A percentile compares a stretch with the other conserved stretches of the same genome.
phyloP scores from a whole-genome alignment of 2,329 filamentous ascomycete genomes.

The Calonectria honghensis region DNA sequence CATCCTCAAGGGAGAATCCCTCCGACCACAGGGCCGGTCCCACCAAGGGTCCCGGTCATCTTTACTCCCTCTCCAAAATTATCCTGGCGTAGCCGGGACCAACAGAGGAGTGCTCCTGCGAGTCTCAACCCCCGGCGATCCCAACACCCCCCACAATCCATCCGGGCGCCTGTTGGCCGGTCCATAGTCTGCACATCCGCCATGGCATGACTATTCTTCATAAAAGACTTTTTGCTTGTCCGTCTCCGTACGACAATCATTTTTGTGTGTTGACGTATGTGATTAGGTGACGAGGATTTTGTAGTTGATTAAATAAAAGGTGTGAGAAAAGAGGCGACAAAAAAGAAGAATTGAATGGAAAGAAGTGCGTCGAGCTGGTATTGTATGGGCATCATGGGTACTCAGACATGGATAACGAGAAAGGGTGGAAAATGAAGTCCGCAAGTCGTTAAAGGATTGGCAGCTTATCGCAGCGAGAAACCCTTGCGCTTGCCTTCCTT shows the following conservation, averaged over 20 bases:
- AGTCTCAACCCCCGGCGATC: slow-evolving; percentile 38
- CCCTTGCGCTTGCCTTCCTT: slow-evolving; percentile 99
- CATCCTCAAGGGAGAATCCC: slow-evolving; percentile 41
- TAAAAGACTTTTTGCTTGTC: slow-evolving; percentile 60
- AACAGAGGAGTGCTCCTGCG: slow-evolving; percentile 40
- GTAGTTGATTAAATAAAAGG: slow-evolving; percentile 64
- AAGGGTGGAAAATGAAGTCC: slow-evolving; percentile 51
- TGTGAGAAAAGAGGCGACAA: slow-evolving; percentile 60
- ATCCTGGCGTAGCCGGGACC: slow-evolving; percentile 37
- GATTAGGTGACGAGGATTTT: slow-evolving; percentile 62
- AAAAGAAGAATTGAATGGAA: slow-evolving; percentile 67
- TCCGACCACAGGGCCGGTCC: slow-evolving; percentile 43
- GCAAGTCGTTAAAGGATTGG: slow-evolving; percentile 49
- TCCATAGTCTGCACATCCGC: slow-evolving; percentile 59
- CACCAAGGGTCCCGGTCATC: slow-evolving; percentile 46
- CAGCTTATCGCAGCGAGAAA: slow-evolving; percentile 93
- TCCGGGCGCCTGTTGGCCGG: slow-evolving; percentile 49
- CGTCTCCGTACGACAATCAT: slow-evolving; percentile 58
- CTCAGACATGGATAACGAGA: slow-evolving; percentile 73
- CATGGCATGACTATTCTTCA: slow-evolving; percentile 60
- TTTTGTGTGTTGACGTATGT: slow-evolving; percentile 54
- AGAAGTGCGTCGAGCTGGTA: slow-evolving; percentile 74
- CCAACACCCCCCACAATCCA: slow-evolving; percentile 40
- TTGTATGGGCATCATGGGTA: slow-evolving; percentile 76
- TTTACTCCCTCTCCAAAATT: slow-evolving; percentile 48